Conservation (phyloP, 257 asterid genomes). For the Forsythia suspensa region DNA sequence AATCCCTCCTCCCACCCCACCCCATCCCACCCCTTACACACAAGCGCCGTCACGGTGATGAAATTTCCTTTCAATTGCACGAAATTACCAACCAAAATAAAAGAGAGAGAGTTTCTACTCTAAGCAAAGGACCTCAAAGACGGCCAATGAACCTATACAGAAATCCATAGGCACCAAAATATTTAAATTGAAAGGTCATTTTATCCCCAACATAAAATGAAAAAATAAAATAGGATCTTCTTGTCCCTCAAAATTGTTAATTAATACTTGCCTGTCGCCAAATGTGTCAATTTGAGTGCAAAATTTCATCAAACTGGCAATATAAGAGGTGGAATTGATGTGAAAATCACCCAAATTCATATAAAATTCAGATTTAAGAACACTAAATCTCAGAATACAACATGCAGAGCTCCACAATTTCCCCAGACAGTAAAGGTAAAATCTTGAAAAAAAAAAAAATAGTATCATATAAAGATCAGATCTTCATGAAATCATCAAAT, state of each 20-base stretch:
- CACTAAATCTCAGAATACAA: slow-evolving; percentile 26
- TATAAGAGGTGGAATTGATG: slow-evolving; percentile 1
- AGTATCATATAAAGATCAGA: slow-evolving; percentile 45
- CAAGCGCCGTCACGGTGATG: not conserved
- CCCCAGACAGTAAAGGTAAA: slow-evolving; percentile 14
- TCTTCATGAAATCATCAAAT: slow-evolving; percentile 31
- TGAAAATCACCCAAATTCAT: slow-evolving; percentile 22
- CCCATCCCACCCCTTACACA: not conserved
- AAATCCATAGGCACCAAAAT: not conserved
- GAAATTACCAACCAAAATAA: not conserved
- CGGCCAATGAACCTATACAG: not conserved
- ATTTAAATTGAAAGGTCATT: too few relatives aligned
- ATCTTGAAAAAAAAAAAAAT: slow-evolving; percentile 14
- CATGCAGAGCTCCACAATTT: slow-evolving; percentile 39
- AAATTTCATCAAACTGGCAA: slow-evolving; percentile 11
- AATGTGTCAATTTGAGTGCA: not conserved
- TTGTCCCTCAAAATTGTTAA: not conserved
- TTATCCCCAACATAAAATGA: too few relatives aligned
- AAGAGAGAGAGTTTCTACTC: not conserved
- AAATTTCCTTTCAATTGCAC: not conserved
- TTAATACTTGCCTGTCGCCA: not conserved
- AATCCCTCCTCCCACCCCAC: not conserved
- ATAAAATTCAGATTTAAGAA: slow-evolving; percentile 22
- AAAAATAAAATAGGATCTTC: not conserved
- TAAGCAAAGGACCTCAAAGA: not conserved